phyloP scores from a whole-genome alignment of 2,329 filamentous ascomycete species.

The Verruconis gallopava region DNA sequence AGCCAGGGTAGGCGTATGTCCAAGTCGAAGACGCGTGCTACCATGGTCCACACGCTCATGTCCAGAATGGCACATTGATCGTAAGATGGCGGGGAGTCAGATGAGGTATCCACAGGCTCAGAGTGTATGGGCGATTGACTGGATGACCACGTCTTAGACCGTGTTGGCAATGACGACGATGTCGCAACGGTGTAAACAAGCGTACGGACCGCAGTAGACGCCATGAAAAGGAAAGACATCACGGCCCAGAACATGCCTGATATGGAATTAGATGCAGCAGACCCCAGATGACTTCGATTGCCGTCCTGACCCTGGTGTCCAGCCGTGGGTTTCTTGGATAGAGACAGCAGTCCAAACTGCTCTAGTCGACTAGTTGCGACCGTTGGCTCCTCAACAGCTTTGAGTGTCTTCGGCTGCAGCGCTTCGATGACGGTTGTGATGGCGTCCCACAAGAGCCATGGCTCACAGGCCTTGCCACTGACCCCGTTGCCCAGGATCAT shows the following conservation, averaged over 20 bases:
- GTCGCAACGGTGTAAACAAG: conserved; percentile 51
- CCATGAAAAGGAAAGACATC: conserved; percentile 36
- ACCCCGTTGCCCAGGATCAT: conserved; percentile 76
- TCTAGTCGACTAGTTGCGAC: conserved; percentile 34
- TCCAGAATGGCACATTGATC: conserved; percentile 50
- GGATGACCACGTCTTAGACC: conserved; percentile 24
- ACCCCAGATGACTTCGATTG: conserved; percentile 1
- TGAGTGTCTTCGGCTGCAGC: conserved; percentile 25
- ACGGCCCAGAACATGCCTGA: conserved; percentile 39
- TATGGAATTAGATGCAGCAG: conserved; percentile 10
- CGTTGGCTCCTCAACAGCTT: conserved; percentile 18
- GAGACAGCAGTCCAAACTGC: conserved; percentile 42
- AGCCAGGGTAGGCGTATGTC: conserved; percentile 84
- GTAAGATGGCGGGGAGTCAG: conserved; percentile 16
- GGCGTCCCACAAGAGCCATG: conserved; percentile 78
- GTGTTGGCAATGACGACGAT: conserved; percentile 53
- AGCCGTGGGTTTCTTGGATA: conserved; percentile 16
- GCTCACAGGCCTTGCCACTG: conserved; percentile 68
- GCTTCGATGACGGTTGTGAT: conserved; percentile 56
- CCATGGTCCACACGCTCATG: conserved; percentile 66
- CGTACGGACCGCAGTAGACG: conserved; percentile 52
- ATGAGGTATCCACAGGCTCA: not conserved
- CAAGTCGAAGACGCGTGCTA: conserved; percentile 60
- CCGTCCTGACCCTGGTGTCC: conserved; percentile 10
- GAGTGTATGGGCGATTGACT: not conserved